phyloP scores from a whole-genome alignment of 163 green algal species.

The Chlorella variabilis region DNA sequence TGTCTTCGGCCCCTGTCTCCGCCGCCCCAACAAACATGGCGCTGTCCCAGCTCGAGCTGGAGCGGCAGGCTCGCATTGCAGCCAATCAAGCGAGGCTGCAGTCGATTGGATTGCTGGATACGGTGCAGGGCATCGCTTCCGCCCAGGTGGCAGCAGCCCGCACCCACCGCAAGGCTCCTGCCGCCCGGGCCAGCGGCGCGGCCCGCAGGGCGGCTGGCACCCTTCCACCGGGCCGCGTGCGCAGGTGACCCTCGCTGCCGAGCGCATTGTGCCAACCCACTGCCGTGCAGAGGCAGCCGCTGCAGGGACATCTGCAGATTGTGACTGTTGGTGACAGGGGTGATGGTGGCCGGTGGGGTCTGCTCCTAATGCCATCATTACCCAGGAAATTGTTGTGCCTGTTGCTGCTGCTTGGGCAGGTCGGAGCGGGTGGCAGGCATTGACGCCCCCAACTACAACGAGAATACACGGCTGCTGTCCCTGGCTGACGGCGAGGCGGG shows the following conservation, averaged over 20 bases:
- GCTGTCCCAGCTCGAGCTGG: conserved; percentile 24
- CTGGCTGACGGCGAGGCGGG: background rate
- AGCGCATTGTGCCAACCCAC: background rate
- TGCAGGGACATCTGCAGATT: background rate
- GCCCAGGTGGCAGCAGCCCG: background rate
- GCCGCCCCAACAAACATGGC: no score
- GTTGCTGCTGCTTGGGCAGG: background rate
- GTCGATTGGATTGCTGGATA: conserved; percentile 35
- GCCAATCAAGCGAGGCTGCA: conserved; percentile 49
- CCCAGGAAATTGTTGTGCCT: no score
- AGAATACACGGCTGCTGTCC: conserved; percentile 40
- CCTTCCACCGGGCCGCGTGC: background rate
- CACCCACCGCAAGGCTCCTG: background rate
- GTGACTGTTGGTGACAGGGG: background rate
- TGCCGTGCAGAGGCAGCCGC: background rate
- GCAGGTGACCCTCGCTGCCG: background rate
- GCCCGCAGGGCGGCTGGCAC: background rate
- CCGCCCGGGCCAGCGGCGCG: background rate
- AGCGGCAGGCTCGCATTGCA: conserved; percentile 47
- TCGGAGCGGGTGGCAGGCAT: conserved; percentile 41
- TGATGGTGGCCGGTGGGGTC: no score
- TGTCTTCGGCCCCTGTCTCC: no score
- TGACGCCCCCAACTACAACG: conserved; percentile 53
- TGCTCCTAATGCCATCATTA: no score
- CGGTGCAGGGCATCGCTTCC: background rate